Conservation (phyloP, 1,284 basidiomycete genomes). For the Boletellus sp. region DNA sequence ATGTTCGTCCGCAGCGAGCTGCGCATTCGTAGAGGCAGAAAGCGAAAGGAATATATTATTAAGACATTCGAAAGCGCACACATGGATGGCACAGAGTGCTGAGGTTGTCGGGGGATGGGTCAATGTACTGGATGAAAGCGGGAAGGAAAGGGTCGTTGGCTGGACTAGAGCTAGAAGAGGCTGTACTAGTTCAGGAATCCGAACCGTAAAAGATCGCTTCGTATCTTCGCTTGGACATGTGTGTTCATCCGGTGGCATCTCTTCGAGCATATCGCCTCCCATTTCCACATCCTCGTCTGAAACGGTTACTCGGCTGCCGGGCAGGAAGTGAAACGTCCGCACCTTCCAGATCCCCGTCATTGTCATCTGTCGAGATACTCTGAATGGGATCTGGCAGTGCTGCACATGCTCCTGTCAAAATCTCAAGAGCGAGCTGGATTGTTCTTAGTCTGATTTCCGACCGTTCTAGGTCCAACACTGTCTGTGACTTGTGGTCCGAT, state of each 20-base stretch:
- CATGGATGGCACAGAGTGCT: conserved; percentile 74
- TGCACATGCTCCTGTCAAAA: conserved; percentile 85
- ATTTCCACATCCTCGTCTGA: conserved; percentile 28
- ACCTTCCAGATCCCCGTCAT: conserved; percentile 40
- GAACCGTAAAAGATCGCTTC: conserved; percentile 29
- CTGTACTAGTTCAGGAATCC: conserved; percentile 50
- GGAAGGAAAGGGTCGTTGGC: conserved; percentile 77
- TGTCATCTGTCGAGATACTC: conserved; percentile 29
- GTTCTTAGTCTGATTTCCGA: conserved; percentile 73
- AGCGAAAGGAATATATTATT: conserved; percentile 87
- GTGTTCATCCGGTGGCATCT: conserved; percentile 31
- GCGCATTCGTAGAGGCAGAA: conserved; percentile 42
- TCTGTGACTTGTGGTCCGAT: conserved; percentile 68
- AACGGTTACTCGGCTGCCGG: background rate
- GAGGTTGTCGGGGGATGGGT: conserved; percentile 84
- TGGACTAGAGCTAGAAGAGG: conserved; percentile 67
- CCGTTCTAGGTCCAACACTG: conserved; percentile 68
- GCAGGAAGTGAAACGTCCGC: background rate
- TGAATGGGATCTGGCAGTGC: conserved; percentile 73
- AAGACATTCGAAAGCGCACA: conserved; percentile 83
- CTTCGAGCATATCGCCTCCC: conserved; percentile 38
- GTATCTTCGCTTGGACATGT: conserved; percentile 17
- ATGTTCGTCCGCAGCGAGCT: conserved; percentile 43
- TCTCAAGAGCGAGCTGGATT: conserved; percentile 77
- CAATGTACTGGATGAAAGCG: conserved; percentile 64